These are phyloP conservation scores for Zizania latifolia DNA, from an alignment of 176 grass and related monocot genomes.

Conservation along the genomic window DNA sequence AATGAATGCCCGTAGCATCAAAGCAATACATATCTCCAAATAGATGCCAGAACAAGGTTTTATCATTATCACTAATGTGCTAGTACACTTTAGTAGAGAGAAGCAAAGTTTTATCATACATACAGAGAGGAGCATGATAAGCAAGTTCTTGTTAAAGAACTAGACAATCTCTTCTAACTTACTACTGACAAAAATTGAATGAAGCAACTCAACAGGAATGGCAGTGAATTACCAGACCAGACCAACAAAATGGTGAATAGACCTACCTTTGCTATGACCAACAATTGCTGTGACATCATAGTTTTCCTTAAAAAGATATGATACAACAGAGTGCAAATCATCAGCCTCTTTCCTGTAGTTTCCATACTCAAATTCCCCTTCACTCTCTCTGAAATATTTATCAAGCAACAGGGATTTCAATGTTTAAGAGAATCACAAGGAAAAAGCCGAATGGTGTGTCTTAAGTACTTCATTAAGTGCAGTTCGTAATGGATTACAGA, in stretches of 20 bases:
- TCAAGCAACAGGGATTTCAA: background rate
- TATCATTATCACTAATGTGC: background rate
- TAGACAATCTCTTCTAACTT: background rate
- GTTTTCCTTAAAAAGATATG: slow-evolving; percentile 45
- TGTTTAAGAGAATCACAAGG: background rate
- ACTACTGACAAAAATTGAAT: background rate
- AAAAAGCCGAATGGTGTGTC: background rate
- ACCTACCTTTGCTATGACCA: slow-evolving; percentile 69
- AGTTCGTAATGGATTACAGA: background rate
- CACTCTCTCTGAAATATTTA: slow-evolving; percentile 54
- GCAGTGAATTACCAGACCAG: background rate
- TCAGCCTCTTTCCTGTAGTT: slow-evolving; percentile 65
- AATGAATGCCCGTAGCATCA: background rate
- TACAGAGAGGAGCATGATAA: background rate
- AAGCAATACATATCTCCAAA: background rate
- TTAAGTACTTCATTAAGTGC: background rate
- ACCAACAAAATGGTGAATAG: background rate
- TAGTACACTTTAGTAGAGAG: background rate
- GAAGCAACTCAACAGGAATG: background rate
- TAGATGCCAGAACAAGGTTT: background rate
- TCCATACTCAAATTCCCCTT: slow-evolving; percentile 69
- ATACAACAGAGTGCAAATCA: slow-evolving; percentile 55
- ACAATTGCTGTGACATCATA: slow-evolving; percentile 56
- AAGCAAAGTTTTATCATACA: no score
- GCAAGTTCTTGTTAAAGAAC: background rate